phyloP scores from a whole-genome alignment of 371 early-diverging fungal genomes.

The Nematocida major region DNA sequence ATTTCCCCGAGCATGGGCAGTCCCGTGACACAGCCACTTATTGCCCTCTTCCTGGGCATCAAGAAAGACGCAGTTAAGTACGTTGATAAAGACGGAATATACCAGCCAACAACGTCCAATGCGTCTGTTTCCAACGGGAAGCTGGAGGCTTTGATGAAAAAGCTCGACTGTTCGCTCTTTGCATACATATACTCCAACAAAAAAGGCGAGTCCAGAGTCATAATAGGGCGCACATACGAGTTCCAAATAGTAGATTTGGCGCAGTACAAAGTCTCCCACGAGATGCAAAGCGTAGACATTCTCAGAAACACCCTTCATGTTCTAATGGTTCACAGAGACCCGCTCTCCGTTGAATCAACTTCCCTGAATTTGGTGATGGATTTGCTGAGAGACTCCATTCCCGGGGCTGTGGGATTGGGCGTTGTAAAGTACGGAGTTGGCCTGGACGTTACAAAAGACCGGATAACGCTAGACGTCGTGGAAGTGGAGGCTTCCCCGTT shows the following conservation, averaged over 20 bases:
- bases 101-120: slow-evolving; percentile 30
- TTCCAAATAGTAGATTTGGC: slow-evolving; percentile 26
- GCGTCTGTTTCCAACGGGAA: slow-evolving; percentile 21
- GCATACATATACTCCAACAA: slow-evolving; percentile 25
- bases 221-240: slow-evolving; percentile 42
- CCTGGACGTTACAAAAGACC: not conserved
- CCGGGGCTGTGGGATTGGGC: not conserved
- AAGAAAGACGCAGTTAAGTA: slow-evolving; percentile 23
- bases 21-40: slow-evolving; percentile 4
- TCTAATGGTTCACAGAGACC: not conserved
- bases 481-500: slow-evolving; percentile 1
- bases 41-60: slow-evolving; percentile 5
- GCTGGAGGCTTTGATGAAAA: slow-evolving; percentile 40
- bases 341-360: not conserved
- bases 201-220: not conserved
- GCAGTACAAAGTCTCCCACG: slow-evolving; percentile 5
- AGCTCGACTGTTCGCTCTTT: slow-evolving; percentile 19
- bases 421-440: slow-evolving; percentile 1
- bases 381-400: not conserved
- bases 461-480: not conserved
- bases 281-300: not conserved
- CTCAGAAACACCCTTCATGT: not conserved
- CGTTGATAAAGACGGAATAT: slow-evolving; percentile 23
- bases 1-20: slow-evolving; percentile 7
- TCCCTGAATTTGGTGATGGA: not conserved